Conservation (phyloP, 805 yeast genomes). For the Wickerhamomyces mucosus region DNA sequence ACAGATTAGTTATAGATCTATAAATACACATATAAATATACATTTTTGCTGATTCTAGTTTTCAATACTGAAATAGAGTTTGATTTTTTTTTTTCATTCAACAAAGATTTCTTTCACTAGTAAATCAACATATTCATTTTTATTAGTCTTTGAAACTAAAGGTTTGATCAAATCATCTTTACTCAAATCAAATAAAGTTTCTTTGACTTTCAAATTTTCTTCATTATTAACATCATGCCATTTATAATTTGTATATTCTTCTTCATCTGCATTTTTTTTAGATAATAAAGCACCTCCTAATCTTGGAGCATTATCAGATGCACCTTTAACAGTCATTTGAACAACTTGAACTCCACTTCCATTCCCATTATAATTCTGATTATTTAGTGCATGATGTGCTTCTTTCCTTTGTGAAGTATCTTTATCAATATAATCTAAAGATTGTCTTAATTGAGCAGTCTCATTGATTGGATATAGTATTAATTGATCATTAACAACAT, state of each 20-base stretch:
- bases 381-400: constrained; percentile 30
- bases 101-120: constrained; percentile 20
- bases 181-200: constrained; percentile 18
- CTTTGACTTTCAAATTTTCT: constrained; percentile 18
- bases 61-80: no score
- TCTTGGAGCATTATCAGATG: constrained; percentile 48
- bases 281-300: constrained; percentile 62
- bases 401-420: constrained; percentile 35
- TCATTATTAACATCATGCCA: constrained; percentile 36
- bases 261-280: constrained; percentile 57
- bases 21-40: no score
- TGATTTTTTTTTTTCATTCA: constrained; percentile 15
- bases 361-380: constrained; percentile 22
- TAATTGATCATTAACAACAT: constrained; percentile 37
- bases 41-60: no score
- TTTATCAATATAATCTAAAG: constrained; percentile 70
- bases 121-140: constrained; percentile 24
- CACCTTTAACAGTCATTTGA: constrained; percentile 65
- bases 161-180: constrained; percentile 12
- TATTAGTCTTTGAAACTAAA: constrained; percentile 18
- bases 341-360: constrained; percentile 51
- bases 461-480: constrained; percentile 57
- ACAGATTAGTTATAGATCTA: no score
- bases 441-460: constrained; percentile 73
- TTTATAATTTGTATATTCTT: constrained; percentile 31